Evolutionary conservation across 2,329 filamentous ascomycete genomes (phyloP).

Genomic region (Diplodia scrobiculata): DNA sequence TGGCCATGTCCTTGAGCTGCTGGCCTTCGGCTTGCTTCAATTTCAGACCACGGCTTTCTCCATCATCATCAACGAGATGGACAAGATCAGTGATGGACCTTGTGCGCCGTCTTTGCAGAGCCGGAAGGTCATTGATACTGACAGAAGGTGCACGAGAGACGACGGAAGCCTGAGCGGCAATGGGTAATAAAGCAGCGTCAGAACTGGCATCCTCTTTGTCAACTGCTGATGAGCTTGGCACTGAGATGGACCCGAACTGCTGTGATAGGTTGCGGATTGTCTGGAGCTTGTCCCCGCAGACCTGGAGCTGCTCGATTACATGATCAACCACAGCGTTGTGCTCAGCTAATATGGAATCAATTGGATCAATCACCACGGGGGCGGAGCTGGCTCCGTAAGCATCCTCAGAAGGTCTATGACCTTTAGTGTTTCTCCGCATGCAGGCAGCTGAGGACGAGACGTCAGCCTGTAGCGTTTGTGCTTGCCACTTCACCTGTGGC

Average conservation of each 20-base stretch:
- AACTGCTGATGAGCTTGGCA: slow-evolving; percentile 38
- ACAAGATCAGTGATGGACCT: slow-evolving; percentile 43
- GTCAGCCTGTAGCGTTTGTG: slow-evolving; percentile 29
- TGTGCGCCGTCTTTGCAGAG: slow-evolving; percentile 34
- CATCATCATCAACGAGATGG: slow-evolving; percentile 42
- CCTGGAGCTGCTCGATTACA: slow-evolving; percentile 46
- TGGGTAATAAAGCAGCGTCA: not conserved
- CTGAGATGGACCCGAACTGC: slow-evolving; percentile 31
- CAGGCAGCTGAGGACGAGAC: not conserved
- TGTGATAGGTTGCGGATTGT: slow-evolving; percentile 9
- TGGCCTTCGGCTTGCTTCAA: slow-evolving; percentile 32
- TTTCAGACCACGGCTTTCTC: slow-evolving; percentile 43
- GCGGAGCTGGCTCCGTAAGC: slow-evolving; percentile 42
- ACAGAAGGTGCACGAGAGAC: slow-evolving; percentile 6
- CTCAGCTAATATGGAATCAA: slow-evolving; percentile 48
- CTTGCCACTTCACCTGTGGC: not conserved
- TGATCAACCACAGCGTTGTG: slow-evolving; percentile 44
- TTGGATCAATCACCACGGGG: slow-evolving; percentile 31
- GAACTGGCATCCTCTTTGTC: slow-evolving; percentile 15
- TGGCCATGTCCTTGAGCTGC: not conserved
- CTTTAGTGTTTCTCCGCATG: slow-evolving; percentile 25
- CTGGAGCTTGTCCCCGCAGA: slow-evolving; percentile 26
- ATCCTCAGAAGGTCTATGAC: slow-evolving; percentile 24
- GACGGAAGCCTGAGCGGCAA: slow-evolving; percentile 23
- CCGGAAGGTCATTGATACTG: slow-evolving; percentile 40